These are phyloP conservation scores for Bonia amplexicaulis DNA, from an alignment of 176 grass and related monocot species.

Conservation along the genomic window DNA sequence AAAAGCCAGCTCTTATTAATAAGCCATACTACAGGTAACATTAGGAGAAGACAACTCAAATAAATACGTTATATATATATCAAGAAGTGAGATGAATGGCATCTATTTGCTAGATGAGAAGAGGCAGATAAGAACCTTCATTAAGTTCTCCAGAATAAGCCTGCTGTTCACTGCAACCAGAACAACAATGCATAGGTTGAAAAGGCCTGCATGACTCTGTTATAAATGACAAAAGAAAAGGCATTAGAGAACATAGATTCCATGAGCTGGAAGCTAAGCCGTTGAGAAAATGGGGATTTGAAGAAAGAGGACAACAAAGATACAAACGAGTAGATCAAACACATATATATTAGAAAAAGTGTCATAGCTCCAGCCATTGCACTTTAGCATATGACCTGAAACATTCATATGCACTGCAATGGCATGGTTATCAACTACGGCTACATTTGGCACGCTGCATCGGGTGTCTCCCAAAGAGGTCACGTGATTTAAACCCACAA, in stretches of 20 bases:
- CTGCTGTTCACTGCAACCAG: conserved; percentile 90
- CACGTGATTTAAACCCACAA: conserved; percentile 25
- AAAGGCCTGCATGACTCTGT: conserved; percentile 95
- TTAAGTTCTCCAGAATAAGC: conserved; percentile 97
- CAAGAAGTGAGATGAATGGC: background rate
- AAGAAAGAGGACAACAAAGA: background rate
- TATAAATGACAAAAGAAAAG: conserved; percentile 23
- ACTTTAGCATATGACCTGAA: conserved; percentile 1
- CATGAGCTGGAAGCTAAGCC: background rate
- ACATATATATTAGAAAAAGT: background rate
- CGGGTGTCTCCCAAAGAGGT: background rate
- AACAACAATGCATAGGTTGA: conserved; percentile 96
- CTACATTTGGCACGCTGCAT: background rate
- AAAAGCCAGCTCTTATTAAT: conserved; percentile 94
- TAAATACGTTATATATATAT: background rate
- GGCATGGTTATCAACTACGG: background rate
- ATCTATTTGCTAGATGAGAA: background rate
- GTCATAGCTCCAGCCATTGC: background rate
- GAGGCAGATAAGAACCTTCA: conserved; percentile 65
- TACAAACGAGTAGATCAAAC: background rate
- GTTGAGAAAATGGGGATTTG: conserved; percentile 1
- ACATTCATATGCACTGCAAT: background rate
- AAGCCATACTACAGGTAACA: conserved; percentile 74
- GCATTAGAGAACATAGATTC: background rate
- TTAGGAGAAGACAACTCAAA: background rate